Conservation (phyloP, 1,139 yeast species). For the Fermentozyma sake region DNA sequence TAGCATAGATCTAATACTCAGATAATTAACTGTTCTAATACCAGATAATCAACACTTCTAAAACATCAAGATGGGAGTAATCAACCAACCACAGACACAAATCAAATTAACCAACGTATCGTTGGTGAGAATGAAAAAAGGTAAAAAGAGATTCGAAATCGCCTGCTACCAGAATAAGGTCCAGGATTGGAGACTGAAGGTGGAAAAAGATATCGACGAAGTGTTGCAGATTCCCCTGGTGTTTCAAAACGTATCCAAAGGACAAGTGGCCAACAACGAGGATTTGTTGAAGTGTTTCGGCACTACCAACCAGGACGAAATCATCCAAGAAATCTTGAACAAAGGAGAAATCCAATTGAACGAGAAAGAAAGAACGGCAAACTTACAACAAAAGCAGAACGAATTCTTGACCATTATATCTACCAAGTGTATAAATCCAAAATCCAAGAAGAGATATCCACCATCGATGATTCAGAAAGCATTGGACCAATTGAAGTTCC, state of each 20-base stretch:
- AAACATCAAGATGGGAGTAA: conserved; percentile 47
- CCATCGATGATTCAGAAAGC: conserved; percentile 92
- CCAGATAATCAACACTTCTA: no score
- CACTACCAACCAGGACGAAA: conserved; percentile 66
- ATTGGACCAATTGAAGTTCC: conserved; percentile 73
- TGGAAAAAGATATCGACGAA: conserved; percentile 91
- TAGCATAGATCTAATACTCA: no score
- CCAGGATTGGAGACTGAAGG: conserved; percentile 87
- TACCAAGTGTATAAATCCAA: conserved; percentile 89
- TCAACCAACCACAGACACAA: conserved; percentile 85
- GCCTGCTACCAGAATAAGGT: conserved; percentile 97
- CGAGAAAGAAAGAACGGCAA: conserved; percentile 85
- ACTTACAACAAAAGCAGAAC: conserved; percentile 69
- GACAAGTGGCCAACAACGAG: conserved; percentile 87
- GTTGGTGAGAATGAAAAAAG: conserved; percentile 83
- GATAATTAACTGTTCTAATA: no score
- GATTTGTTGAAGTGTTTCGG: conserved; percentile 75
- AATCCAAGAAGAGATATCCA: conserved; percentile 85
- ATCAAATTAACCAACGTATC: conserved; percentile 92
- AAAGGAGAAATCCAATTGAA: conserved; percentile 94
- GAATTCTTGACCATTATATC: conserved; percentile 82
- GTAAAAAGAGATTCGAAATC: conserved; percentile 85
- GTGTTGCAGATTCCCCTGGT: conserved; percentile 96
- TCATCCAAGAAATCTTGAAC: conserved; percentile 73
- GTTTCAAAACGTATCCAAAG: conserved; percentile 88